Conservation (phyloP, 1,284 basidiomycete genomes). For the Heterobasidion parviporum region DNA sequence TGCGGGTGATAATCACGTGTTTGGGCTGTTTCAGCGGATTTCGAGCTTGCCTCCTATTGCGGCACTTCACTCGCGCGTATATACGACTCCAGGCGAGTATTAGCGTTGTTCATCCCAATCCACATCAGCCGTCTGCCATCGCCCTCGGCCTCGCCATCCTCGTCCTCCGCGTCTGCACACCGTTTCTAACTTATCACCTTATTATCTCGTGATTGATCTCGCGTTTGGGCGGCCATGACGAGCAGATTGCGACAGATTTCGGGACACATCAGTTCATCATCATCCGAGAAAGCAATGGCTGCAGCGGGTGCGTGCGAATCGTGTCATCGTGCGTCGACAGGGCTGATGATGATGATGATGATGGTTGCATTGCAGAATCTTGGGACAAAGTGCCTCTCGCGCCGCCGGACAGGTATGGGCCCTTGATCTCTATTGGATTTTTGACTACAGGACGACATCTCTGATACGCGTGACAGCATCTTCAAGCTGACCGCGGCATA, state of each 20-base stretch:
- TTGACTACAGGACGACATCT: neutral
- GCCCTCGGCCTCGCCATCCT: too few species aligned
- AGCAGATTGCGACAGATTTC: constrained; percentile 11
- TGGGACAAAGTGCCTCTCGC: constrained; percentile 73
- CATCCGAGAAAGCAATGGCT: constrained; percentile 1
- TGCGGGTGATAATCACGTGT: too few species aligned
- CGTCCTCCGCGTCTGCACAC: neutral
- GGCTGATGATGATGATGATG: neutral
- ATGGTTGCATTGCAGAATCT: constrained; percentile 37
- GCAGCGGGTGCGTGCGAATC: constrained; percentile 3
- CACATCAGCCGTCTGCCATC: too few species aligned
- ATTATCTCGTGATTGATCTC: neutral
- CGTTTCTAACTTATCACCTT: neutral
- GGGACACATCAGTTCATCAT: neutral
- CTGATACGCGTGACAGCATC: constrained; percentile 49
- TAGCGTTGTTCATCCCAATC: too few species aligned
- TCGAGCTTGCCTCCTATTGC: too few species aligned
- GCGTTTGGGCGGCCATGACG: constrained; percentile 4
- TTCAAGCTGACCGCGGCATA: constrained; percentile 88
- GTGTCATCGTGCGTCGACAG: neutral
- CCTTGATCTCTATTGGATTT: constrained; percentile 23
- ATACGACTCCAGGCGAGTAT: too few species aligned
- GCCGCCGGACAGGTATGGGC: constrained; percentile 58
- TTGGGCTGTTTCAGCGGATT: too few species aligned
- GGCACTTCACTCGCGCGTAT: too few species aligned